Percentiles rank a stretch among this genome's conserved stretches.
Evolutionary conservation across 306 rosid genomes (phyloP).

Genomic region (Nissolia schottii): DNA sequence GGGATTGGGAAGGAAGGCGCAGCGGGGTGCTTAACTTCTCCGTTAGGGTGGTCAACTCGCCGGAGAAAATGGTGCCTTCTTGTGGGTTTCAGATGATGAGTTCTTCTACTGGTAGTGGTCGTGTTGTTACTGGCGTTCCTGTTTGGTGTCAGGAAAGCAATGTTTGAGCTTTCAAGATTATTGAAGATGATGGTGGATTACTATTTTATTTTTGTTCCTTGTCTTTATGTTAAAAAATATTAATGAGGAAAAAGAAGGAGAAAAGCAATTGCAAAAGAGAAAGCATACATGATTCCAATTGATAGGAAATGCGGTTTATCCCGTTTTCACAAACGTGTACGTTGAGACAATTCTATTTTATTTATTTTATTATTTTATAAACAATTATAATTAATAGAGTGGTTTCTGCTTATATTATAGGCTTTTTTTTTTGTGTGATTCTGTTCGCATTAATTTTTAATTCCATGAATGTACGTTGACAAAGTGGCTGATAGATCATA

Average conservation of each 20-base stretch:
- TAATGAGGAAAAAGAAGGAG: not conserved
- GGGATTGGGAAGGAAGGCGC: conserved; percentile 44
- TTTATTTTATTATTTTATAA: too few species aligned
- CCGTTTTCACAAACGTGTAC: too few species aligned
- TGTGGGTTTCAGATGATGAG: conserved; percentile 15
- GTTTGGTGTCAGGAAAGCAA: conserved; percentile 4
- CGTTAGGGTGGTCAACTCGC: conserved; percentile 33
- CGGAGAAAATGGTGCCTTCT: not conserved
- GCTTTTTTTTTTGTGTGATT: too few species aligned
- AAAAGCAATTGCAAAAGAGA: not conserved
- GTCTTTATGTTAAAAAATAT: not conserved
- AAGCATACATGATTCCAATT: too few species aligned
- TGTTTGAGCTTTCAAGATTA: not conserved
- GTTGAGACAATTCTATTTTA: too few species aligned
- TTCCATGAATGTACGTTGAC: too few species aligned
- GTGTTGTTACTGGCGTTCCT: conserved; percentile 9
- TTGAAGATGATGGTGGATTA: too few species aligned
- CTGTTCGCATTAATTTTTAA: too few species aligned
- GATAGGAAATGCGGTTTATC: too few species aligned
- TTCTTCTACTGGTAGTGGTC: not conserved
- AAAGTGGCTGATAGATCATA: not conserved
- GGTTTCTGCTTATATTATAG: too few species aligned
- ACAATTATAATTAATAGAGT: too few species aligned
- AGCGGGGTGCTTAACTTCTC: conserved; percentile 61
- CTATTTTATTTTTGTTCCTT: not conserved